Base-by-base conservation (phyloP, 257 asterid genomes). In the Ballota nigra region DNA sequence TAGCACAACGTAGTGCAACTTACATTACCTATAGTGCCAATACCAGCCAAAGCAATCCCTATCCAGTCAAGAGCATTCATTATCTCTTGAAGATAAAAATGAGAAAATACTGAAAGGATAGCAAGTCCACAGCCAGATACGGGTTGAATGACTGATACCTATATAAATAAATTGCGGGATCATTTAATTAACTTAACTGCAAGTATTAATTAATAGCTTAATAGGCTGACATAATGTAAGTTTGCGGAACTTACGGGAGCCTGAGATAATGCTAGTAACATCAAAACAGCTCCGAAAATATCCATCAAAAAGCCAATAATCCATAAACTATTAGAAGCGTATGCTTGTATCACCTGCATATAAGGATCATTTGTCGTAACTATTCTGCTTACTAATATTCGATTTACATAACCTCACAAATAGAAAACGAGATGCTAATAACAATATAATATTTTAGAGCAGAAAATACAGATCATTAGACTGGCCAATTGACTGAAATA, bases 81-180 rank as follows among this genome's bases (percentile, higher is more conserved):
- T 76, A 84, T 90, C 86, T 95, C 99, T 90, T 92, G 84, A 49
- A 95, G 81, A 86, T 95, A 92, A 80, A 95, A 95, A 87, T 95
- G 99, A 67, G 99, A 95, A 75, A 95, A 95, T 52, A 95, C 80
- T 19, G 96, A 95, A 80, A 95, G 99, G 69, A 95, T 92, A 55
- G 97, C 98, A 58, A 95, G 97, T 67, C 99, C 99, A 49, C 98
- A 92, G 80, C 99, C 99, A 56, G 99, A 95, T 82, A 95, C 98
- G 34, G 99, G 99, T 80, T 95, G 99, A 80, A 95, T 84, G 71
- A 95, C 97, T 16, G 97, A 92, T 59, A 95, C 98, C 98, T 95
- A 77, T 63, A 73, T 38, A 53, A 76, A 8, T 45, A 66, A 68
- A 20, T 63, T 38, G 31, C 36, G 26, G 57, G 36, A 47, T 55